phyloP scores from a whole-genome alignment of 1,284 basidiomycete species.

The Thelephora terrestris region DNA sequence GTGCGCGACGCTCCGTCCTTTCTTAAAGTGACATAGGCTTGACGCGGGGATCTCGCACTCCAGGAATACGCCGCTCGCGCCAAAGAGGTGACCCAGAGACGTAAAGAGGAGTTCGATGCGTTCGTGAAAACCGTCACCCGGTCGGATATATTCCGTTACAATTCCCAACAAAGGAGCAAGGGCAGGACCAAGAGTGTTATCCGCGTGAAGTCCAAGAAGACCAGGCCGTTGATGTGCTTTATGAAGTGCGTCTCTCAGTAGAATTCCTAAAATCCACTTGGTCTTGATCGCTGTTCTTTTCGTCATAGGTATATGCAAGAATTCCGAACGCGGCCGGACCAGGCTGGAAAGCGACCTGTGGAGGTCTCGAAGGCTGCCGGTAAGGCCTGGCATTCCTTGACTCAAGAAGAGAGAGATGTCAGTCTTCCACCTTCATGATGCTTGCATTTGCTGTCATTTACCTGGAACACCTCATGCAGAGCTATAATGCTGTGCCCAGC shows the following conservation, averaged over 20 bases:
- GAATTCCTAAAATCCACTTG: background rate
- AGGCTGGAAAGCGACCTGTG: background rate
- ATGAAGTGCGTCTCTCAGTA: background rate
- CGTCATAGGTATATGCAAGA: background rate
- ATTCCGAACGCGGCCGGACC: background rate
- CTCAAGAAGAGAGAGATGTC: constrained; percentile 11
- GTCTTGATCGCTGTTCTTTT: background rate
- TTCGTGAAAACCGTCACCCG: constrained; percentile 10
- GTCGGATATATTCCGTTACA: constrained; percentile 8
- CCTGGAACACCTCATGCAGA: too few relatives aligned
- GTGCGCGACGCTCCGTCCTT: constrained; percentile 4
- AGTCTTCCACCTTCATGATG: background rate
- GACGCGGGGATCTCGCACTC: background rate
- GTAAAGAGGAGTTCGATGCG: constrained; percentile 4
- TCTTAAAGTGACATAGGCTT: background rate
- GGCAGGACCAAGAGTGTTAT: constrained; percentile 4
- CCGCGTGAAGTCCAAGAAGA: background rate
- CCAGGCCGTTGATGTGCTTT: background rate
- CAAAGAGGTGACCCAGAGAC: background rate
- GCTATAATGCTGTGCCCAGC: too few relatives aligned
- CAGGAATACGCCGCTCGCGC: constrained; percentile 6
- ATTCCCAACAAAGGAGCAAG: constrained; percentile 6
- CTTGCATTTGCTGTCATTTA: too few relatives aligned
- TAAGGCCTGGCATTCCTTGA: constrained; percentile 6
- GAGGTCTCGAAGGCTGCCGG: background rate